A percentile compares a stretch with the other conserved stretches of the same genome.
phyloP scores from a whole-genome alignment of 2,329 filamentous ascomycete species.

The Ascochyta clinopodiicola region DNA sequence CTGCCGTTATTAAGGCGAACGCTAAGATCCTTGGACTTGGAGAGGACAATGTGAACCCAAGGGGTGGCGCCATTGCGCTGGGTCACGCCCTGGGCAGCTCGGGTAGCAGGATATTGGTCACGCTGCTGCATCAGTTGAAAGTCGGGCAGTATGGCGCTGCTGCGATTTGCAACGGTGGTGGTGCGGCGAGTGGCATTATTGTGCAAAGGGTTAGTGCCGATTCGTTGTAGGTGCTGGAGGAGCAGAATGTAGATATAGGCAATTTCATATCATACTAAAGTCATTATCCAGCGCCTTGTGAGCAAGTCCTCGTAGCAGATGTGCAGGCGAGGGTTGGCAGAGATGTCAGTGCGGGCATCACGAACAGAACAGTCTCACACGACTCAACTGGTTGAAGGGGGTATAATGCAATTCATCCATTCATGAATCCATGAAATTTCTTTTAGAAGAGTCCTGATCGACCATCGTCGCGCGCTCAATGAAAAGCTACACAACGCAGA shows the following conservation, averaged over 20 bases:
- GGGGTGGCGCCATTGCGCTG: conserved; percentile 89
- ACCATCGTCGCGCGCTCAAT: conserved; percentile 25
- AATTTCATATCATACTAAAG: too few relatives aligned
- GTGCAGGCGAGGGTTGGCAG: neutral
- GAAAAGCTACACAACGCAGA: conserved; percentile 42
- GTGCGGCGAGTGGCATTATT: conserved; percentile 88
- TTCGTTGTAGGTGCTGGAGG: conserved; percentile 23
- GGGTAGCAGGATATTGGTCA: conserved; percentile 87
- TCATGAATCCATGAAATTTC: conserved; percentile 42
- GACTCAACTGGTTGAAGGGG: conserved; percentile 9
- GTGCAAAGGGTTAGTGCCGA: conserved; percentile 72
- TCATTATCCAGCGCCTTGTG: too few relatives aligned
- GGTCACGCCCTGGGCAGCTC: conserved; percentile 94
- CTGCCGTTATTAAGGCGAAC: conserved; percentile 92
- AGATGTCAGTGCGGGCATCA: conserved; percentile 1
- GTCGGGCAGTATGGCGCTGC: conserved; percentile 93
- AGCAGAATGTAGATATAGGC: neutral
- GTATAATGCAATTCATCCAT: conserved; percentile 38
- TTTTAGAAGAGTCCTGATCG: conserved; percentile 33
- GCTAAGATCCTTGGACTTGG: conserved; percentile 88
- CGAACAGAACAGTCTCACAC: neutral
- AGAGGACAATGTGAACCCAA: conserved; percentile 79
- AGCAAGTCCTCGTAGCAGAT: neutral
- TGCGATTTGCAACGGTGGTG: conserved; percentile 96
- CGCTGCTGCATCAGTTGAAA: conserved; percentile 88